Conservation (phyloP, 108 stramenopile species). For the Pseudonitzschia multiseries region DNA sequence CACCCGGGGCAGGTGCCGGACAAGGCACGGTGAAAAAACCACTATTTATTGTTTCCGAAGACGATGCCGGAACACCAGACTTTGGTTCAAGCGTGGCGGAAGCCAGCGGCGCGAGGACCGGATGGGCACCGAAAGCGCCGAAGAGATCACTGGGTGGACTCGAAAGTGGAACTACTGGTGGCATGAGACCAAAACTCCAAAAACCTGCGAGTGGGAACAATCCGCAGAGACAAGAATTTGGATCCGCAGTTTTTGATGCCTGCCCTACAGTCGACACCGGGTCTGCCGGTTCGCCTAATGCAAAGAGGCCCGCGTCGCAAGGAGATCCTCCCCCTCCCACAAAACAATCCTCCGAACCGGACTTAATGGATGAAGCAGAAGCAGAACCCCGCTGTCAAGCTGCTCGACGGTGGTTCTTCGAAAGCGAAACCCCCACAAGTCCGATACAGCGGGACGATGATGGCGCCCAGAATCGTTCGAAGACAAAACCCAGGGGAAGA, state of each 20-base stretch:
- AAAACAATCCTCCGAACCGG: background rate
- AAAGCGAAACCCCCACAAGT: background rate
- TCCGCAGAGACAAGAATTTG: background rate
- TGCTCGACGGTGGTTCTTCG: slow-evolving; percentile 11
- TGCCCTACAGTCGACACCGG: background rate
- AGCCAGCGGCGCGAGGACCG: slow-evolving; percentile 9
- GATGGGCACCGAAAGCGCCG: slow-evolving; percentile 6
- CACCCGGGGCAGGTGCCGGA: background rate
- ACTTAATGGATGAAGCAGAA: background rate
- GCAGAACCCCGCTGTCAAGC: slow-evolving; percentile 2
- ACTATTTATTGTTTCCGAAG: slow-evolving; percentile 7
- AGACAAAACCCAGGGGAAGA: background rate
- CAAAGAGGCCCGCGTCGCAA: background rate
- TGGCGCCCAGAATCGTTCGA: slow-evolving; percentile 6
- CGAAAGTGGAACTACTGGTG: slow-evolving; percentile 2
- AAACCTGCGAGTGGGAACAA: background rate
- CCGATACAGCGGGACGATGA: slow-evolving; percentile 6
- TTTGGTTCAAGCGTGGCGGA: slow-evolving; percentile 8
- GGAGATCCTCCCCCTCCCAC: background rate
- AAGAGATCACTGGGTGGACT: background rate
- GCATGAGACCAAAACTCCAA: slow-evolving; percentile 5
- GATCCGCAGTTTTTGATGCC: background rate
- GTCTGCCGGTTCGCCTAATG: background rate
- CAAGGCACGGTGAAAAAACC: background rate
- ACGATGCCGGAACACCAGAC: slow-evolving; percentile 1